A percentile compares a stretch with the other conserved stretches of the same genome.
phyloP scores from a whole-genome alignment of 352 stramenopile species.

The Phytopythium aichiense region DNA sequence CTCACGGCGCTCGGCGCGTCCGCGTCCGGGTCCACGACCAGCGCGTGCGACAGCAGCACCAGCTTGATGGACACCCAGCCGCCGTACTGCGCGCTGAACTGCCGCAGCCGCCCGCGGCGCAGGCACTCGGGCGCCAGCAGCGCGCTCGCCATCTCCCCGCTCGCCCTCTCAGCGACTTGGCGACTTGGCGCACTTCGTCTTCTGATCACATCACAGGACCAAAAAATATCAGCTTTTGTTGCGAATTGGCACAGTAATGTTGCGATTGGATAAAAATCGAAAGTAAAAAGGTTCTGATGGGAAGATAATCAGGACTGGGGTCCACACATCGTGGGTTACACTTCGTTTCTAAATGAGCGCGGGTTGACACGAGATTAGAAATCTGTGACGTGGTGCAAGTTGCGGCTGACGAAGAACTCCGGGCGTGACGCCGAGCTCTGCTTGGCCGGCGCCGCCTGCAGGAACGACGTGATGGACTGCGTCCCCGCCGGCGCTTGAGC shows the following conservation, averaged over 20 bases:
- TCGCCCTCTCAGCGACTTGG: background rate
- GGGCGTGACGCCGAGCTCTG: slow-evolving; percentile 18
- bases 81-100: slow-evolving; percentile 51
- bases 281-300: background rate
- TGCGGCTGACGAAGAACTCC: slow-evolving; percentile 49
- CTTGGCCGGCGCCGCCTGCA: slow-evolving; percentile 35
- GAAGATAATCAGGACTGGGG: background rate
- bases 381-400: slow-evolving; percentile 62
- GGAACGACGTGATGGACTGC: slow-evolving; percentile 79
- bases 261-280: background rate
- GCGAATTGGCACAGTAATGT: background rate
- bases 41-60: slow-evolving; percentile 39
- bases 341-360: background rate
- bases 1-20: slow-evolving; percentile 16
- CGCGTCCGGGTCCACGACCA: slow-evolving; percentile 48
- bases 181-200: background rate
- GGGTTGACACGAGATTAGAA: slow-evolving; percentile 29
- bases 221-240: background rate
- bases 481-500: slow-evolving; percentile 53
- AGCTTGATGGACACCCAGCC: slow-evolving; percentile 44
- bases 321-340: background rate
- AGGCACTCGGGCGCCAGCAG: slow-evolving; percentile 31
- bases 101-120: slow-evolving; percentile 33
- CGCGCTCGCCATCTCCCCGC: background rate
- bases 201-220: background rate